Conservation (phyloP, 495 filamentous ascomycete species). For the Annulohypoxylon moriforme region DNA sequence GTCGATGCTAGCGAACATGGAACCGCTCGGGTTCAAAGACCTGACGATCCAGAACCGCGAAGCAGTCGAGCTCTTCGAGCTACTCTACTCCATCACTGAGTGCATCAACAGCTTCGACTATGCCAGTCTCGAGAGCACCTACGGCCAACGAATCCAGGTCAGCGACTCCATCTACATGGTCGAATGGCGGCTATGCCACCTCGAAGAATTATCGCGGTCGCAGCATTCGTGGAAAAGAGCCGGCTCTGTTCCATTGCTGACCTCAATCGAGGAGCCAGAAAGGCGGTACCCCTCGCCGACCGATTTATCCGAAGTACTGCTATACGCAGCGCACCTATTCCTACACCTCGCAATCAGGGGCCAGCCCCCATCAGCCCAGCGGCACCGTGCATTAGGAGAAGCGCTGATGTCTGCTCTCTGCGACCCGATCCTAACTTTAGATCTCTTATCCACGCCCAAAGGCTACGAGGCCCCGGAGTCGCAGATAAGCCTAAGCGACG, state of each 20-base stretch:
- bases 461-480: conserved; percentile 26
- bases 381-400: conserved; percentile 42
- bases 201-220: conserved; percentile 38
- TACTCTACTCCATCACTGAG: conserved; percentile 44
- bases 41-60: conserved; percentile 41
- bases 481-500: conserved; percentile 18
- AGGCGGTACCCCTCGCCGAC: conserved; percentile 29
- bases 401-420: conserved; percentile 44
- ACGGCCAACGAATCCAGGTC: conserved; percentile 39
- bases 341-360: conserved; percentile 47
- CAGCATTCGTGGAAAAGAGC: conserved; percentile 24
- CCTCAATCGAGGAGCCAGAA: conserved; percentile 14
- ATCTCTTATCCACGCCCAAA: conserved; percentile 41
- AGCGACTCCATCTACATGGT: conserved; percentile 49
- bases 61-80: conserved; percentile 44
- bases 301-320: conserved; percentile 44
- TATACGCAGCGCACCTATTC: conserved; percentile 45
- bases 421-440: conserved; percentile 36
- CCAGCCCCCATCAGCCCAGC: conserved; percentile 45
- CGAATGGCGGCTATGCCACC: conserved; percentile 47
- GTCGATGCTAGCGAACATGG: conserved; percentile 34
- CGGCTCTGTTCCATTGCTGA: conserved; percentile 24
- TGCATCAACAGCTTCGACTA: conserved; percentile 48
- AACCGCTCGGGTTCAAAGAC: conserved; percentile 27
- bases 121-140: conserved; percentile 39